Conservation (phyloP, 108 stramenopile genomes). For the Poteriospumella lacustris region DNA sequence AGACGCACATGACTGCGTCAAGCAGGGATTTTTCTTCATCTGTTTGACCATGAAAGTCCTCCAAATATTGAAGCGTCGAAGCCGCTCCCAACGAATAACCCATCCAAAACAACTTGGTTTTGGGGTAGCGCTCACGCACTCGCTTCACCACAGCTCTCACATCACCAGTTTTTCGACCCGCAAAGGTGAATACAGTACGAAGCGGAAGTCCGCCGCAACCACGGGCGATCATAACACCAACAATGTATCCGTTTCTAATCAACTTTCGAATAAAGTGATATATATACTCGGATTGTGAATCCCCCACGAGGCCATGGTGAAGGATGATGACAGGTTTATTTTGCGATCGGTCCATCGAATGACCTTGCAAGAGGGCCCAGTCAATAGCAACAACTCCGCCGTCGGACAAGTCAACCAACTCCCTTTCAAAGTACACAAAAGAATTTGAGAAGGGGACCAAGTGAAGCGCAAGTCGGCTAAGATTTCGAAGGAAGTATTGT, state of each 20-base stretch:
- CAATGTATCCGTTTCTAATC: not conserved
- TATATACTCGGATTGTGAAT: slow-evolving; percentile 20
- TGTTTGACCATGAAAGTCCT: not conserved
- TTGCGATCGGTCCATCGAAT: not conserved
- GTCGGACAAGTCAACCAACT: slow-evolving; percentile 10
- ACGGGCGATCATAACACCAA: slow-evolving; percentile 22
- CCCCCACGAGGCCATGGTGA: slow-evolving; percentile 2
- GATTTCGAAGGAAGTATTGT: slow-evolving; percentile 23
- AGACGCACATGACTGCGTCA: not conserved
- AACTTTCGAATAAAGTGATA: not conserved
- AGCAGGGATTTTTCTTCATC: not conserved
- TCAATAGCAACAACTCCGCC: slow-evolving; percentile 4
- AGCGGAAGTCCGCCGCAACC: slow-evolving; percentile 21
- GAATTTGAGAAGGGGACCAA: not conserved
- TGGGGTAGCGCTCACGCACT: not conserved
- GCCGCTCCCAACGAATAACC: slow-evolving; percentile 14
- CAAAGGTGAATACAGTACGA: not conserved
- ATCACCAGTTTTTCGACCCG: not conserved
- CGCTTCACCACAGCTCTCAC: not conserved
- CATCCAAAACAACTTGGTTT: not conserved
- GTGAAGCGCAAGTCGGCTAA: not conserved
- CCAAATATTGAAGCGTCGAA: not conserved
- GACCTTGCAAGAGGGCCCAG: not conserved
- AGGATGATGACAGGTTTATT: not conserved
- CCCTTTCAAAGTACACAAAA: not conserved